Evolutionary conservation across 331 rosid species (phyloP).

Genomic region (Dryas integrifolia): DNA sequence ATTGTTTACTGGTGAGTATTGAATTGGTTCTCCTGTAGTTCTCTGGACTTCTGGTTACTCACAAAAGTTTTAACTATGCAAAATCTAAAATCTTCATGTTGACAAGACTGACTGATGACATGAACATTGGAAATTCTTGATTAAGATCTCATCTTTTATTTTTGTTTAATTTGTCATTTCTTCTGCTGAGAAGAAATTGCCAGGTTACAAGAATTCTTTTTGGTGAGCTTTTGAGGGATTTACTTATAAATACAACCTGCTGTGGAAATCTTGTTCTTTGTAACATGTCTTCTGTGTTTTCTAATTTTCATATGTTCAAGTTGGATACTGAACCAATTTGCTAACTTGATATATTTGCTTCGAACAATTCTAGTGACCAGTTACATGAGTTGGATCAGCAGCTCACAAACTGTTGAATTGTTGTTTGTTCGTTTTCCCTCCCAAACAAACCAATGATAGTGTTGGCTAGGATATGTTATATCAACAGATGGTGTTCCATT

Average conservation of each 20-base stretch:
- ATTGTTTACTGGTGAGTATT: slow-evolving; percentile 76
- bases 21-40: neutral
- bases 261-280: neutral
- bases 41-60: slow-evolving; percentile 15
- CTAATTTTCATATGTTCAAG: neutral
- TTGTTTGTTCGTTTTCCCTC: neutral
- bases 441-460: neutral
- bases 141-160: neutral
- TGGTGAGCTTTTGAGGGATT: neutral
- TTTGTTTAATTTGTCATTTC: neutral
- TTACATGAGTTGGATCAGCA: neutral
- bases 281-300: neutral
- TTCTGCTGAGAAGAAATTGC: neutral
- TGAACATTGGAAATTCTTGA: neutral
- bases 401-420: neutral
- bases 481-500: neutral
- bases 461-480: neutral
- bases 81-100: neutral
- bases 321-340: neutral
- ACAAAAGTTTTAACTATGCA: neutral
- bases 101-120: neutral
- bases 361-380: slow-evolving; percentile 1
- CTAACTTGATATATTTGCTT: neutral
- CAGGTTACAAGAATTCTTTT: neutral
- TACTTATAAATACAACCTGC: neutral